Evolutionary conservation across 2,329 filamentous ascomycete genomes (phyloP), one percentile per base, ranked within the genome.

Genomic region (Verticillium nonalfalfae): DNA sequence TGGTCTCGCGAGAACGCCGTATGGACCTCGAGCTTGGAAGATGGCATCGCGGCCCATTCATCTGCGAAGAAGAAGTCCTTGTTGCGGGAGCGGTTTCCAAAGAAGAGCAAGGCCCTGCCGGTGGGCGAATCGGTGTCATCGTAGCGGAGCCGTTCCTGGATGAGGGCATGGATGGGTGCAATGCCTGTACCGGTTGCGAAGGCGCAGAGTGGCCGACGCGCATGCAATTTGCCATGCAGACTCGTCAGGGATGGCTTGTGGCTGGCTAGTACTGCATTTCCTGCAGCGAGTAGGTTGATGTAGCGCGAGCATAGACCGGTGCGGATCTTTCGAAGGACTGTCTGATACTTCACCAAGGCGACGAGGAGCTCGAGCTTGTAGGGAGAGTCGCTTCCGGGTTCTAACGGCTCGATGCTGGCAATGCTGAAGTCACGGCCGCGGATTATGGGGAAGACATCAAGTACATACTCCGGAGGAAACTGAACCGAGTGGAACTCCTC

Each of bases 381-480:
- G 7, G 66, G 61, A 66, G 59, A 52, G 57, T 62, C 21, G 66
- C 65, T 40, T 26, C 64, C 4, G 68, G 11, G 68, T 70, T 66
- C 31, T 7, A 63, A 67, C 72, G 9, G 76, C 6, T 87, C 88
- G 7, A 90, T 89, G 65, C 90, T 95, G 38, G 92, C 91, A 63
- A 98, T 93, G 73, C 93, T 97, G 72, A 97, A 99, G 68, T 96
- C 90, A 6, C 95, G 85, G n/a, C 88, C 90, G n/a, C 92, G 87
- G 56, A 98, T 88, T 3, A 88, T 69, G 0, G 95, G 95, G 60
- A 99, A 88, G 15, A 93, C 81, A 60, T 88, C 86, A 10, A 90
- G 81, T 1, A 89, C 81, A 57, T 88, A 85, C 60, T 89, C 79
- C 75, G 88, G 90, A 0, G 95, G 93, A 2, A 99, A 86, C 64